Evolutionary conservation across 192 early-diverging fungal species (phyloP).

Genomic region (Backusella tuberculispora): DNA sequence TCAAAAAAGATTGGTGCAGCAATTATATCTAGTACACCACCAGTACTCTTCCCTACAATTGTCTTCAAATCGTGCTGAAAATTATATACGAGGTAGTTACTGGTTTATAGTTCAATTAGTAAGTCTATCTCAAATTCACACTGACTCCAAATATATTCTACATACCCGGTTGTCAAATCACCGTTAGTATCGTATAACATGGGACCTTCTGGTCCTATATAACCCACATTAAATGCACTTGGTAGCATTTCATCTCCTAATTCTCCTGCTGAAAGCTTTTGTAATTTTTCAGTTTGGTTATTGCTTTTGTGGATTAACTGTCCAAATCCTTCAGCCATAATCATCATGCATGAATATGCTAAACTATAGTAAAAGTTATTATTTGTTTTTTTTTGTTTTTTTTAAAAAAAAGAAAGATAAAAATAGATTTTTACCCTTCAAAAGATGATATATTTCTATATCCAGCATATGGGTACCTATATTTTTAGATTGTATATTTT

Average conservation of each 20-base stretch:
- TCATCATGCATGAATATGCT: slow-evolving; percentile 59
- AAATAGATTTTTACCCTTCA: slow-evolving; percentile 44
- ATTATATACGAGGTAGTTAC: slow-evolving; percentile 53
- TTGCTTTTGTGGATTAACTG: slow-evolving; percentile 39
- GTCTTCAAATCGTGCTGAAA: slow-evolving; percentile 38
- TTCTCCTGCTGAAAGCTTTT: slow-evolving; percentile 39
- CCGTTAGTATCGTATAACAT: slow-evolving; percentile 51
- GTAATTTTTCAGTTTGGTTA: slow-evolving; percentile 30
- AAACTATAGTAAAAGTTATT: slow-evolving; percentile 31
- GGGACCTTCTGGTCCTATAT: slow-evolving; percentile 52
- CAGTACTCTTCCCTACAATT: slow-evolving; percentile 44
- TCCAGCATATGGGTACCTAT: slow-evolving; percentile 51
- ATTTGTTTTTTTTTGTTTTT: not conserved
- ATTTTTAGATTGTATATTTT: not conserved
- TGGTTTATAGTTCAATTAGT: not conserved
- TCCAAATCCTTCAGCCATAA: slow-evolving; percentile 50
- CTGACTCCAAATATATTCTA: not conserved
- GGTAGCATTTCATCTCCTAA: slow-evolving; percentile 43
- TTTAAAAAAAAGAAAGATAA: not conserved
- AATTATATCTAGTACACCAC: slow-evolving; percentile 44
- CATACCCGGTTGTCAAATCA: slow-evolving; percentile 49
- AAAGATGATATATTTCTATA: slow-evolving; percentile 49
- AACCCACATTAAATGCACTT: slow-evolving; percentile 48
- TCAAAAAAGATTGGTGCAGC: slow-evolving; percentile 48
- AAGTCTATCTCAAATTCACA: not conserved